Evolutionary conservation across 768 basidiomycete species (phyloP).

Genomic region (Glaciozyma antarctica): DNA sequence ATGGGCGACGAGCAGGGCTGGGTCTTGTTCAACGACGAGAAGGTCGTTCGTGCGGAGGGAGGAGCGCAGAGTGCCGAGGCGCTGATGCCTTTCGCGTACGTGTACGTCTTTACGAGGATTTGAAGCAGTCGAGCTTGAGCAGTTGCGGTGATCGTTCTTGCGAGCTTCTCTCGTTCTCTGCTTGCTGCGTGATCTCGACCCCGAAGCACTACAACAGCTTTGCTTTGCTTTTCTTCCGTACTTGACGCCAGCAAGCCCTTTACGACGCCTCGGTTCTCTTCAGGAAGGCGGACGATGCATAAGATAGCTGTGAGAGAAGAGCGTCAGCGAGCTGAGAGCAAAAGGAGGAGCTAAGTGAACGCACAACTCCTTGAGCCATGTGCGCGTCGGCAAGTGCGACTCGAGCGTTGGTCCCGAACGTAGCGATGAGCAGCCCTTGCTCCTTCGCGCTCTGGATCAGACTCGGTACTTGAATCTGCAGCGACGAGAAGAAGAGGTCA

Average conservation of each 20-base stretch:
- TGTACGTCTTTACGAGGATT: conserved; percentile 81
- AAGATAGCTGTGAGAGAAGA: neutral
- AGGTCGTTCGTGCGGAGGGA: conserved; percentile 61
- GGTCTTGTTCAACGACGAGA: conserved; percentile 30
- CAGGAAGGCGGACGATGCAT: conserved; percentile 7
- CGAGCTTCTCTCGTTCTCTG: too few relatives aligned
- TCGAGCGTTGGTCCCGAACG: conserved; percentile 48
- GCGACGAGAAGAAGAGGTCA: conserved; percentile 8
- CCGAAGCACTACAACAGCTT: neutral
- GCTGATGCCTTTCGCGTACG: conserved; percentile 75
- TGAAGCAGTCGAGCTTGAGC: too few relatives aligned
- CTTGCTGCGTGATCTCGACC: neutral
- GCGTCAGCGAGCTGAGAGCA: neutral
- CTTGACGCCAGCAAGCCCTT: neutral
- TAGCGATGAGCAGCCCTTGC: conserved; percentile 74
- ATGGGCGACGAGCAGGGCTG: conserved; percentile 45
- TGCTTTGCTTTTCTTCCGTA: neutral
- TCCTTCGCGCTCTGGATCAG: conserved; percentile 80
- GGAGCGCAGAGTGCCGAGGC: conserved; percentile 61
- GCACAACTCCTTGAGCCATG: conserved; percentile 35
- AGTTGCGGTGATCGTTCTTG: too few relatives aligned
- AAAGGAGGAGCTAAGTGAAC: neutral
- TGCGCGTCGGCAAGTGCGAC: conserved; percentile 41
- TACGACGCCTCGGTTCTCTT: neutral
- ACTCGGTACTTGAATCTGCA: conserved; percentile 77